Base-by-base conservation (phyloP, 331 rosid genomes). In the Malus hybrid region DNA sequence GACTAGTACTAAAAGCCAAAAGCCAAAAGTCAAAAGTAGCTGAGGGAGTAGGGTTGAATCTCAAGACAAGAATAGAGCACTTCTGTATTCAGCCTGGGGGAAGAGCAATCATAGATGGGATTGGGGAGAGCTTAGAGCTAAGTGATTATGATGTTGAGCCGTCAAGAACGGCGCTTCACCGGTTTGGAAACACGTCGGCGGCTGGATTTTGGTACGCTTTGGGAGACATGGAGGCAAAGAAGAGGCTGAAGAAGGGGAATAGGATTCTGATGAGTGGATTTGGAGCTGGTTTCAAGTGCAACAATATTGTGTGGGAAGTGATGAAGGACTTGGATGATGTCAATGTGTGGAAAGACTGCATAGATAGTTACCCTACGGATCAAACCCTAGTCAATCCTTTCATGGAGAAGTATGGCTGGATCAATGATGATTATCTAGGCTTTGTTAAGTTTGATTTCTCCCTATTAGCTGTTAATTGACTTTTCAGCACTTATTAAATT, bases 241-340 rank as follows among this genome's bases (percentile, higher is more conserved):
- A 68, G 73, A 81, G 85, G 77, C 73, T 82, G 2, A 82, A 78
- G 71, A 77, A 67, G 36, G 82, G 82, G 1, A 42, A 82, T 6
- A 73, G 27, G 52, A 60, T 81, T 44, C 54, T 78, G 66, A 73
- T 82, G 82, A 73, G 76, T 14, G 79, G 85, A 32, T 73, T 82
- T 32, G 85, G 85, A 34, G 85, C 85, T 14, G 77, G 82, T 36
- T 77, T 66, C 24, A 71, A 78, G 69, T 82, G 85, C 74, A 82
- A 73, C 34, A 82, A 67, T 36, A 50, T 77, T 52, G 56, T 82
- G 36, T 82, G 85, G 85, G 82, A 68, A 74, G 85, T 82, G 2
- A 5, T 68, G 65, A 61, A 61, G 69, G 82, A 78, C 57, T 66
- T 82, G 74, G 69, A 78, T 54, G 70, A 69, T 63, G 63, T 36